phyloP scores from a whole-genome alignment of 2,329 filamentous ascomycete genomes.

The Arthrocladium fulminans region DNA sequence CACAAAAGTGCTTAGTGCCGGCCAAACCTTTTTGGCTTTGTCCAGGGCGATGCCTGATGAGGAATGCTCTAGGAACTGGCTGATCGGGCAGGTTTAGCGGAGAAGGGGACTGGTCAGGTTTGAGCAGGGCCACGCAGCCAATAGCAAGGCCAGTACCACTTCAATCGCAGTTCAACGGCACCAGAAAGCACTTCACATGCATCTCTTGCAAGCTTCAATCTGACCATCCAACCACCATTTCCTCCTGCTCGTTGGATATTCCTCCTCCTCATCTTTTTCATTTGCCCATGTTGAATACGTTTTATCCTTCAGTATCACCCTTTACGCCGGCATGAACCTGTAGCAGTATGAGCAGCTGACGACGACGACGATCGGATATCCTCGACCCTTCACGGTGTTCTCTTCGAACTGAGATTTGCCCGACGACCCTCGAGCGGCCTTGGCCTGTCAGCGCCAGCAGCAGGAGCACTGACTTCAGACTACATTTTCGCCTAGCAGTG shows the following conservation, averaged over 20 bases:
- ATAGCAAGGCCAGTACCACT: neutral
- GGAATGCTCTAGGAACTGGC: too few relatives aligned
- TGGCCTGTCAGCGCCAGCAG: too few relatives aligned
- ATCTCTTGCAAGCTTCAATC: neutral
- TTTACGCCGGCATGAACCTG: neutral
- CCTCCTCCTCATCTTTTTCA: slow-evolving; percentile 1
- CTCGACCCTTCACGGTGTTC: too few relatives aligned
- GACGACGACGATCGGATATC: neutral
- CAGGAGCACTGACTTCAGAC: too few relatives aligned
- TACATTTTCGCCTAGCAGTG: too few relatives aligned
- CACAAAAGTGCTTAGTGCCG: neutral
- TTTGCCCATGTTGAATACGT: neutral
- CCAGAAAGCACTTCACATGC: neutral
- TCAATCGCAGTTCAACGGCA: neutral
- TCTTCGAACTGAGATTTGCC: too few relatives aligned
- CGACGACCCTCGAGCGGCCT: too few relatives aligned
- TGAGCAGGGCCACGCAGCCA: neutral
- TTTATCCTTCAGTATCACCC: too few relatives aligned
- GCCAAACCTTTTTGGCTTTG: neutral
- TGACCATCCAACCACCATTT: neutral
- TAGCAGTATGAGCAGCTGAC: neutral
- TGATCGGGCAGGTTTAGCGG: neutral
- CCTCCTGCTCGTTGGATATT: neutral
- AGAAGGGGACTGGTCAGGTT: neutral
- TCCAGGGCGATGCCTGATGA: too few relatives aligned